phyloP scores from a whole-genome alignment of 805 yeast genomes.

The Barnettozyma californica region DNA sequence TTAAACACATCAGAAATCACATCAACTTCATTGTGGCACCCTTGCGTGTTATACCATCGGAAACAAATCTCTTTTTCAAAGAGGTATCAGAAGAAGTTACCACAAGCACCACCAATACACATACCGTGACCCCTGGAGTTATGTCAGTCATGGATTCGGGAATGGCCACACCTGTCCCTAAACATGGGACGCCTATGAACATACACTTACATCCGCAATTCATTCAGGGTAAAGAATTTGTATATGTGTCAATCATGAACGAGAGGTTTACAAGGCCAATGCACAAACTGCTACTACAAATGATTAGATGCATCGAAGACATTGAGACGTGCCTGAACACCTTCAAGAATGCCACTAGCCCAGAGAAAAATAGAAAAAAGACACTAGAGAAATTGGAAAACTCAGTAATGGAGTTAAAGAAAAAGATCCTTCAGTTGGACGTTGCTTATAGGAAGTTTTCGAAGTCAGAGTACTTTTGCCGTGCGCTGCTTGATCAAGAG shows the following conservation, averaged over 20 bases:
- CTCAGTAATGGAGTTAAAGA: constrained; percentile 22
- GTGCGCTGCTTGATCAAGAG: constrained; percentile 31
- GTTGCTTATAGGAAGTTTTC: constrained; percentile 31
- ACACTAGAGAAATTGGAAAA: constrained; percentile 7
- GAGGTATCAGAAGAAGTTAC: not conserved
- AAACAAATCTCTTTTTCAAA: constrained; percentile 14
- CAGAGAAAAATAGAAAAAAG: not conserved
- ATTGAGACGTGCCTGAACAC: constrained; percentile 12
- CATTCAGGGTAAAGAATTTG: constrained; percentile 10
- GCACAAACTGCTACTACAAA: constrained; percentile 27
- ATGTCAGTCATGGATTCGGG: constrained; percentile 21
- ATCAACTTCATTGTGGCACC: constrained; percentile 37
- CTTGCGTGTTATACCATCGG: constrained; percentile 34
- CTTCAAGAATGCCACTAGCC: not conserved
- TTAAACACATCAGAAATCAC: constrained; percentile 36
- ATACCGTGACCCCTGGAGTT: not conserved
- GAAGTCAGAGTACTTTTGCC: constrained; percentile 30
- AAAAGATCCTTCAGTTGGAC: constrained; percentile 30
- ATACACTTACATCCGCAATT: constrained; percentile 5
- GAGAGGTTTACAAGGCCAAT: constrained; percentile 29
- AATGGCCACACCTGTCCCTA: constrained; percentile 31
- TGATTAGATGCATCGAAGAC: constrained; percentile 27
- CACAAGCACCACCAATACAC: constrained; percentile 1
- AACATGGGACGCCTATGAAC: constrained; percentile 6
- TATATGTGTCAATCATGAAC: constrained; percentile 28